These are phyloP conservation scores for Suillus occidentalis DNA, from an alignment of 768 basidiomycete genomes.

Conservation along the genomic window DNA sequence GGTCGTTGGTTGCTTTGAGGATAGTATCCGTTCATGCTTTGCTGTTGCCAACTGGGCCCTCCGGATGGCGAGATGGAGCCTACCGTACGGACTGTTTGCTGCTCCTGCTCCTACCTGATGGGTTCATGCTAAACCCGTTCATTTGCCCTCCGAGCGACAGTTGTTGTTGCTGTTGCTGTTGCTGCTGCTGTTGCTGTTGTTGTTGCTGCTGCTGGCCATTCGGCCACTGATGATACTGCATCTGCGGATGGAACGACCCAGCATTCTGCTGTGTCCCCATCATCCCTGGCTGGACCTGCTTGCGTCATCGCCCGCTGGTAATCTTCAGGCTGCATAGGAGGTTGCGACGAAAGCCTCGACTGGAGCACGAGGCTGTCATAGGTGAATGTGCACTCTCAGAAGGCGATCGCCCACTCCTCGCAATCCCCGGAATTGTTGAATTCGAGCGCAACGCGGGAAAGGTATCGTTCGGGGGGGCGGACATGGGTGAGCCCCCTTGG, in stretches of 20 bases:
- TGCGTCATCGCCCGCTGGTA: constrained; percentile 39
- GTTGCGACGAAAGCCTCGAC: constrained; percentile 37
- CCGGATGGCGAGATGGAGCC: constrained; percentile 26
- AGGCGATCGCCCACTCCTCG: constrained; percentile 74
- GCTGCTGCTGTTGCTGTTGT: constrained; percentile 42
- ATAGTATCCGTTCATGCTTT: constrained; percentile 28
- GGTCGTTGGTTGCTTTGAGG: constrained; percentile 34
- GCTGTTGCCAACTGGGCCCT: constrained; percentile 26
- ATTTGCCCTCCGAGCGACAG: constrained; percentile 36
- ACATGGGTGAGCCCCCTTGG: constrained; percentile 42
- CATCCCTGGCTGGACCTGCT: constrained; percentile 36
- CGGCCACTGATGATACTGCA: constrained; percentile 45
- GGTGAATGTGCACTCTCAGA: constrained; percentile 56
- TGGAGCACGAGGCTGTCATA: constrained; percentile 39
- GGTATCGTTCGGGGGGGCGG: constrained; percentile 39
- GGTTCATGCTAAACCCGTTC: constrained; percentile 33
- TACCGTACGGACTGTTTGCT: constrained; percentile 25
- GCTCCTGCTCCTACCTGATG: constrained; percentile 38
- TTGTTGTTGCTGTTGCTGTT: constrained; percentile 43
- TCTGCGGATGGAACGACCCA: constrained; percentile 32
- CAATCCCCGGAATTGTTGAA: constrained; percentile 68
- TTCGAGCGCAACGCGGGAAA: constrained; percentile 59
- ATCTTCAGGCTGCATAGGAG: constrained; percentile 50
- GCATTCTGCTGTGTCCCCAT: constrained; percentile 20
- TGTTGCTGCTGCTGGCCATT: constrained; percentile 58